These are phyloP conservation scores for Metschnikowia peoriensis DNA, from an alignment of 805 yeast genomes.

Conservation along the genomic window DNA sequence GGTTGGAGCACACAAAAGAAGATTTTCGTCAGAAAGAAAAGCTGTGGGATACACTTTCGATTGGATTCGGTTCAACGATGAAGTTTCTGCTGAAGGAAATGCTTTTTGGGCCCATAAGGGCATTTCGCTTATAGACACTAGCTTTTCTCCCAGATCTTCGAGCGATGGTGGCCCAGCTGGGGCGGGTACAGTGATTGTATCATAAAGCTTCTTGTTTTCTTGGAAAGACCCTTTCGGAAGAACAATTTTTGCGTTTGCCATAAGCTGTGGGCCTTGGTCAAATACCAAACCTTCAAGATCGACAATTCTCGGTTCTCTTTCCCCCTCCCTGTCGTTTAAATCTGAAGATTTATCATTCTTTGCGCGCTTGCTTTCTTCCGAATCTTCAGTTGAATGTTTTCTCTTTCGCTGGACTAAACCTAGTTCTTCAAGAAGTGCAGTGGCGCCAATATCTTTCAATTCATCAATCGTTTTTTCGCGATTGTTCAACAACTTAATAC, in stretches of 20 bases:
- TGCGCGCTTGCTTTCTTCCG: conserved; percentile 6
- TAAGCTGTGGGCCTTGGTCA: conserved; percentile 69
- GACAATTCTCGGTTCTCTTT: conserved; percentile 50
- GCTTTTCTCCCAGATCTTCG: conserved; percentile 32
- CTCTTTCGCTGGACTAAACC: conserved; percentile 21
- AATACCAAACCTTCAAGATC: conserved; percentile 63
- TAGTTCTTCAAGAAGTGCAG: conserved; percentile 42
- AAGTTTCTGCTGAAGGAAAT: conserved; percentile 66
- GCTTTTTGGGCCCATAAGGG: conserved; percentile 84
- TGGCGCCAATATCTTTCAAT: conserved; percentile 45
- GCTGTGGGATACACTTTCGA: conserved; percentile 81
- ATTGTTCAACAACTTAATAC: conserved; percentile 41
- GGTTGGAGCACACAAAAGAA: conserved; percentile 93
- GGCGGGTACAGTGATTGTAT: conserved; percentile 90
- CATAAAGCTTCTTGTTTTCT: conserved; percentile 69
- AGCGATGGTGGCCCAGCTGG: conserved; percentile 51
- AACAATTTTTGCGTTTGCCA: conserved; percentile 63
- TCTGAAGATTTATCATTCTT: conserved; percentile 1
- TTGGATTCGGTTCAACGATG: conserved; percentile 76
- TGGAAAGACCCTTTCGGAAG: conserved; percentile 86
- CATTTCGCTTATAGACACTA: conserved; percentile 58
- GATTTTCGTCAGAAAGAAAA: conserved; percentile 64
- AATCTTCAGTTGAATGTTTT: neutral
- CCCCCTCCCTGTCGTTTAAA: conserved; percentile 2
- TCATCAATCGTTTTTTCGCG: conserved; percentile 38